Conservation (phyloP, 75 land plant genomes). For the Sequoia sempervirens region DNA sequence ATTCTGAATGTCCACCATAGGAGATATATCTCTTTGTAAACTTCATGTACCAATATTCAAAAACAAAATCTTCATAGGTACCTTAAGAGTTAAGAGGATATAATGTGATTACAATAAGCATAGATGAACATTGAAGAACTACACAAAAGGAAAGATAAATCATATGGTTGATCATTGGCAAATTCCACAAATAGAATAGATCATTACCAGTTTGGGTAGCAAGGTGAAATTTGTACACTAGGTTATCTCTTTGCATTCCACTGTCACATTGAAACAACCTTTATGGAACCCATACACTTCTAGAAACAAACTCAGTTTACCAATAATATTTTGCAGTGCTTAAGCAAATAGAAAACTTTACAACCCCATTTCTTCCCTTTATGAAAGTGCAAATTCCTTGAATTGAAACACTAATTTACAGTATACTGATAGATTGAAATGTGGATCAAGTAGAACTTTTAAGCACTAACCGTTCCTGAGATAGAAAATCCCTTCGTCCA, state of each 20-base stretch:
- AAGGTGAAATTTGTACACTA: background rate
- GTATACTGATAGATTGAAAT: background rate
- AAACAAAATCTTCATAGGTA: background rate
- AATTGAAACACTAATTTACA: background rate
- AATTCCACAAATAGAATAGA: background rate
- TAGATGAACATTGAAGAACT: background rate
- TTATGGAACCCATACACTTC: background rate
- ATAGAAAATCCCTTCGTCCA: constrained; percentile 67
- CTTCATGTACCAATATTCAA: too few species aligned
- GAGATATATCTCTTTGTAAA: too few species aligned
- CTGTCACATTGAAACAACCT: background rate
- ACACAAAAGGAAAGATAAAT: background rate
- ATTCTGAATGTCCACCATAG: too few species aligned
- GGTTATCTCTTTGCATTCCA: background rate
- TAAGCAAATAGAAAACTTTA: background rate
- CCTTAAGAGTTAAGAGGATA: background rate
- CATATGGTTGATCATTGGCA: background rate
- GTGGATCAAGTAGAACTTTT: background rate
- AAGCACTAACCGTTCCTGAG: constrained; percentile 31
- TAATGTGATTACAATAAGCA: background rate
- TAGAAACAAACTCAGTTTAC: background rate
- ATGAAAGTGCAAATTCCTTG: background rate
- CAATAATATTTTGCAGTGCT: background rate
- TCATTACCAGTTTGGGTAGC: background rate
- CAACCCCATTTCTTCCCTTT: background rate